Base-by-base conservation (phyloP, 441 rosid genomes). In the Adansonia madagascariensis region DNA sequence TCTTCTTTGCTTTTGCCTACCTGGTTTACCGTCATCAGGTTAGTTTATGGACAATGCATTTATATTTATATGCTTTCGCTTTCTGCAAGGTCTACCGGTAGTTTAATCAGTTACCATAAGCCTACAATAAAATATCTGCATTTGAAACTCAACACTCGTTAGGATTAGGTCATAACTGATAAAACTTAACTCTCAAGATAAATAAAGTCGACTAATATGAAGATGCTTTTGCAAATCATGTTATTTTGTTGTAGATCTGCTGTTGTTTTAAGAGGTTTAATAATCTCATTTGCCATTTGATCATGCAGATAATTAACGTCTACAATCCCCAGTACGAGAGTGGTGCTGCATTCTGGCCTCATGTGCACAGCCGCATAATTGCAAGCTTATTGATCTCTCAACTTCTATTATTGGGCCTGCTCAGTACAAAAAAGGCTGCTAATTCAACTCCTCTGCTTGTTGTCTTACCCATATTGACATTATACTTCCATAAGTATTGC, bases 281-380 rank as follows among this genome's bases (percentile, higher is more conserved):
- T 35, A n/a, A 27, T 64, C 62, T 65, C 14, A 75, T 75, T 14
- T 39, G 10, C 64, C 49, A 52, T 60, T 63, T 75, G 22, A 70
- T 72, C 71, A 59, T 67, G 89, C 91, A 95, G 99, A 86, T 95
- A 70, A 88, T 95, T 47, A 95, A 93, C 76, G 99, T 95, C 60
- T 95, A 93, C 87, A 87, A 90, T 79, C 98, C 90, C 83, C 91
- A 84, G 47, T 95, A 95, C 35, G 99, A 95, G 82, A 93, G 99
- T 77, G 96, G 91, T 35, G 98, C 92, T 57, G 99, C 99, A n/a
- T 95, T 95, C 84, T 95, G 99, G 99, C 99, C 99, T 0, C 99
- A 95, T 20, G 91, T 95, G 78, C 98, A 95, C 81, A 89, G 92
- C 79, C 90, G 98, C 75, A 91, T 95, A 73, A 71, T 93, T 3